These are phyloP conservation scores for Serendipita sp. DNA, from an alignment of 768 basidiomycete species.

Conservation along the genomic window DNA sequence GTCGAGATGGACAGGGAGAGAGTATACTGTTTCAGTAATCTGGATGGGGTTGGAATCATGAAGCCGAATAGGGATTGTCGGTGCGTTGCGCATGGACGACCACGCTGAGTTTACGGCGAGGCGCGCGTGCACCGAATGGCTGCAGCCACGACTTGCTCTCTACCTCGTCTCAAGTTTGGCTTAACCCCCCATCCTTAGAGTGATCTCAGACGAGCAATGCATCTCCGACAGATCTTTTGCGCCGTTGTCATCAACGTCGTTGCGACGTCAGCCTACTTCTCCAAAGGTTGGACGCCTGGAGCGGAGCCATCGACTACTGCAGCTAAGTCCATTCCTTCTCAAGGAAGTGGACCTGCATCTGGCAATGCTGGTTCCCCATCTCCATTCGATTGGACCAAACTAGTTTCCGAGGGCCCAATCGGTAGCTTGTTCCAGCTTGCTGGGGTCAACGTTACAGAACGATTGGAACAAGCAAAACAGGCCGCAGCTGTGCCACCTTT, in stretches of 20 bases:
- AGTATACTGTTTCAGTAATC: no score
- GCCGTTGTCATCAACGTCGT: conserved; percentile 22
- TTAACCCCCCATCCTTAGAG: neutral
- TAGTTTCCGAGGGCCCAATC: conserved; percentile 39
- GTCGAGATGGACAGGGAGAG: no score
- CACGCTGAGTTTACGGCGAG: neutral
- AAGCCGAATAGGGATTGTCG: no score
- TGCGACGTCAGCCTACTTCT: conserved; percentile 47
- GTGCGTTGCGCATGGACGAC: neutral
- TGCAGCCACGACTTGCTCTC: neutral
- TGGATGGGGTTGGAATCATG: no score
- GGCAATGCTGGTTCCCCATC: conserved; percentile 11
- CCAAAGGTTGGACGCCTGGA: conserved; percentile 66
- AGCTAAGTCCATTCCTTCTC: conserved; percentile 12
- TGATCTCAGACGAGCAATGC: conserved; percentile 31
- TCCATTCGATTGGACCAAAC: conserved; percentile 16
- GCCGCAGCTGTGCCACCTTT: conserved; percentile 26
- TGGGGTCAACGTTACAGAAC: conserved; percentile 60
- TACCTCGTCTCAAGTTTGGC: neutral
- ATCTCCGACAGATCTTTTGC: conserved; percentile 23
- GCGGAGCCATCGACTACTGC: conserved; percentile 29
- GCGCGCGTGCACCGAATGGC: no score
- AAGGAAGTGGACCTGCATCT: conserved; percentile 9
- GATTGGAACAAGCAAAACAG: conserved; percentile 20
- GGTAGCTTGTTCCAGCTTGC: conserved; percentile 34